Conservation (phyloP, 805 yeast species). For the Candida khao-thaluensis region DNA sequence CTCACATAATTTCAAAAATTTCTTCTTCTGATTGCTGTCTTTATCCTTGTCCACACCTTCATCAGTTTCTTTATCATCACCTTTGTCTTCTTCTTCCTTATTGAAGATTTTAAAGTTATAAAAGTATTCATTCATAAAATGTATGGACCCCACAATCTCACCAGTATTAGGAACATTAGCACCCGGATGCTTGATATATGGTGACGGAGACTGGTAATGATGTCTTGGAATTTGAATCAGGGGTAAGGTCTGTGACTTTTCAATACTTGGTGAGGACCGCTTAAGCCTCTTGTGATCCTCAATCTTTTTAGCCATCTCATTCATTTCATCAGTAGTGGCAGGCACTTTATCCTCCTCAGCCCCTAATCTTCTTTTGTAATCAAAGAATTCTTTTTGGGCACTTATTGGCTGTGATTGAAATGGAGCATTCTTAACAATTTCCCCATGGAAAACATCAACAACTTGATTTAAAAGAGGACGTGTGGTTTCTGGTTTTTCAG, state of each 20-base stretch:
- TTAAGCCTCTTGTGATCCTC: conserved; percentile 4
- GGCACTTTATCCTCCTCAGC: conserved; percentile 25
- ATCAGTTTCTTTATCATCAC: neutral
- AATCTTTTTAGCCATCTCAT: conserved; percentile 24
- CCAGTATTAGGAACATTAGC: conserved; percentile 1
- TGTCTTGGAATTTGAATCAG: neutral
- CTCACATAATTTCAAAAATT: conserved; percentile 42
- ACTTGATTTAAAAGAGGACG: conserved; percentile 23
- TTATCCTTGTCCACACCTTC: conserved; percentile 5
- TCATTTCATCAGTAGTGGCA: conserved; percentile 29
- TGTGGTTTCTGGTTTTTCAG: neutral
- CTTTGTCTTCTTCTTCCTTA: conserved; percentile 7
- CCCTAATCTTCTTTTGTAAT: conserved; percentile 9
- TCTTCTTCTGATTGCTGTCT: conserved; percentile 29
- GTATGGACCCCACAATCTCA: conserved; percentile 37
- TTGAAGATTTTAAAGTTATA: conserved; percentile 35
- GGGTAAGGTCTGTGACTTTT: neutral
- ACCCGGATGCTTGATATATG: neutral
- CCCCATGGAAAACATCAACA: conserved; percentile 51
- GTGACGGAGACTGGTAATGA: neutral
- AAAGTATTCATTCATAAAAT: conserved; percentile 35
- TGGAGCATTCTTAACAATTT: conserved; percentile 47
- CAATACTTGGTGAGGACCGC: neutral
- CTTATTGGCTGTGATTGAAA: conserved; percentile 50
- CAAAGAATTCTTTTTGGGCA: conserved; percentile 45